These are phyloP conservation scores for Plantago major DNA, from an alignment of 257 asterid genomes.

Conservation along the genomic window DNA sequence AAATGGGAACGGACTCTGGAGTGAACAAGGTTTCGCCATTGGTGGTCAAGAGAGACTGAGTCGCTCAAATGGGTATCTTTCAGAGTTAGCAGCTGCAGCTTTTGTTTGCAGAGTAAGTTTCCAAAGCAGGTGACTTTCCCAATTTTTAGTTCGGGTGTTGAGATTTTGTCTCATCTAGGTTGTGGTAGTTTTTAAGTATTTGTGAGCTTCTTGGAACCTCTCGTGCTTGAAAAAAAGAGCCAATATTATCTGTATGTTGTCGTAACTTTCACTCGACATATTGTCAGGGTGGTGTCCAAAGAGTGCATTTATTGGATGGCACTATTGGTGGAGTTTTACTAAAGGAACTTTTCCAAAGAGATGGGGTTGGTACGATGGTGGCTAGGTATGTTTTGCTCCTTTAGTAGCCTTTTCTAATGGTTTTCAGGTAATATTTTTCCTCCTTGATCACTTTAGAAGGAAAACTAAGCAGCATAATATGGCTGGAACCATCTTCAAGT, in stretches of 20 bases:
- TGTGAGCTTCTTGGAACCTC: slow-evolving; percentile 7
- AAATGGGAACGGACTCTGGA: slow-evolving; percentile 85
- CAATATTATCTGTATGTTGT: slow-evolving; percentile 6
- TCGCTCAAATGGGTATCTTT: slow-evolving; percentile 71
- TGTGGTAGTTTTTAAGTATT: neutral
- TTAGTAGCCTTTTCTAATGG: neutral
- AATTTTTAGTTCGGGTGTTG: slow-evolving; percentile 1
- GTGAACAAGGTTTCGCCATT: slow-evolving; percentile 89
- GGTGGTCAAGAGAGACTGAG: slow-evolving; percentile 96
- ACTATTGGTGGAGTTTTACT: slow-evolving; percentile 82
- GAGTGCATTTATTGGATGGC: slow-evolving; percentile 96
- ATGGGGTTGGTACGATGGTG: slow-evolving; percentile 95
- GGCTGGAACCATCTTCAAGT: too few species aligned
- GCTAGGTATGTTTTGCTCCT: slow-evolving; percentile 60
- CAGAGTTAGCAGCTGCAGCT: slow-evolving; percentile 98
- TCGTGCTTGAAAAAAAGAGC: slow-evolving; percentile 5
- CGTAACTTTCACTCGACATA: slow-evolving; percentile 4
- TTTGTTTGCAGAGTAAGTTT: slow-evolving; percentile 87
- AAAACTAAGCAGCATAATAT: neutral
- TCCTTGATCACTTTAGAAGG: neutral
- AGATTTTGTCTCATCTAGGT: slow-evolving; percentile 12
- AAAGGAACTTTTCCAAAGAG: slow-evolving; percentile 89
- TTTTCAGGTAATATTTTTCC: neutral
- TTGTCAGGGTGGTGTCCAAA: slow-evolving; percentile 88
- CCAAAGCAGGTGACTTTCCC: slow-evolving; percentile 5